Base-by-base conservation (phyloP, 78 protist species). In the Guillardia theta region DNA sequence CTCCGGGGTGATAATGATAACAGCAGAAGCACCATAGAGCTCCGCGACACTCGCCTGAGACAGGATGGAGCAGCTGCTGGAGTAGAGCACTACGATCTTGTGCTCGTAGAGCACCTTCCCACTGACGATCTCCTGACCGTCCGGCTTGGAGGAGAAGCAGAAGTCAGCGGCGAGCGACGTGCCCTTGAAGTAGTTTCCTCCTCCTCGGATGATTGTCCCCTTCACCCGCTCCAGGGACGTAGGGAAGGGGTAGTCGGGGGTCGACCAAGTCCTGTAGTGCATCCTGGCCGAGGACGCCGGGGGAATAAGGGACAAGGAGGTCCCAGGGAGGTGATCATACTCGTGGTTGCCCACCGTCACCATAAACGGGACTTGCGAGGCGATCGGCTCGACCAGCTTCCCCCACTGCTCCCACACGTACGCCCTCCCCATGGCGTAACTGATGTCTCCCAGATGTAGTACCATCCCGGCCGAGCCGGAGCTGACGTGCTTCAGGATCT, bases 401-500 rank as follows among this genome's bases (percentile, higher is more conserved):
- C 83, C 83, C 83, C 83, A 70, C 83, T 70, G 83, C 83, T 70
- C 83, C 83, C 83, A 70, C 22, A 70, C 6, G 18, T 53, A 53
- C 33, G 33, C 18, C 33, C 62, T 12, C 46, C 83, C 83, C 46
- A 36, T 10, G 46, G 83, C 9, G 41, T 70, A 70, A 24, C 46
- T 36, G 36, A 70, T 24, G 41, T 24, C 83, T 0, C 83, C 83
- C 83, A 70, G n/a, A 24, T 70, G 83, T 12, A 70, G 41, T 1
- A 70, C 83, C 83, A 70, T 70, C 10, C 83, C 83, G 9, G 36
- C 41, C 46, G 15, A 36, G 6, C 83, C 83, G 27, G 15, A 24
- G 5, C 36, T 43, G 21, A 70, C 83, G 27, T 70, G 46, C 41
- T 12, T 24, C 41, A 33, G 8, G 0, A 70, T 70, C 0, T 12